These are phyloP conservation scores for Avena atlantica DNA, from an alignment of 176 grass and related monocot genomes.

Conservation along the genomic window DNA sequence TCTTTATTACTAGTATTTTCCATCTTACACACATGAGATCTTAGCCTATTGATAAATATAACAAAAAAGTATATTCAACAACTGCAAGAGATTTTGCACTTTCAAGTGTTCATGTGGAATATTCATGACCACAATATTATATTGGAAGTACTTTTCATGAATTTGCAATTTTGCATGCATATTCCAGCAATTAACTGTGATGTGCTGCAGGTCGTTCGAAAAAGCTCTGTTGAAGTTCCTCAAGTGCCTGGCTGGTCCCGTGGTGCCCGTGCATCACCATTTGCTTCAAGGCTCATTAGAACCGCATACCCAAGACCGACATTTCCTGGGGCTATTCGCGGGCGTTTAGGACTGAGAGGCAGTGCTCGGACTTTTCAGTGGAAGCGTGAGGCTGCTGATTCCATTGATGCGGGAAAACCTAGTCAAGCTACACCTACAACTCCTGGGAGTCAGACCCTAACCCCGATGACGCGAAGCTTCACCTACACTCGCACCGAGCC, in stretches of 20 bases:
- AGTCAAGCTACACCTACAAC: conserved; percentile 39
- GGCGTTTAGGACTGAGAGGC: conserved; percentile 59
- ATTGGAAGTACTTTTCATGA: conserved; percentile 21
- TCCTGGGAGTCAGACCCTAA: conserved; percentile 33
- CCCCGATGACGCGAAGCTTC: conserved; percentile 58
- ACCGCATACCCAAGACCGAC: conserved; percentile 59
- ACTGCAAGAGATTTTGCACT: conserved; percentile 15
- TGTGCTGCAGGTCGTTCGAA: conserved; percentile 70
- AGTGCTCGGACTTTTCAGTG: conserved; percentile 83
- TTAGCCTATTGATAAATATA: conserved; percentile 26
- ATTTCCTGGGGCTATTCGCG: conserved; percentile 57
- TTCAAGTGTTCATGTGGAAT: background rate
- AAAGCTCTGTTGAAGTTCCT: conserved; percentile 61
- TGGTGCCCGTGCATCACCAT: conserved; percentile 52
- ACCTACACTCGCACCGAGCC: conserved; percentile 69
- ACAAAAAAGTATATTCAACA: background rate
- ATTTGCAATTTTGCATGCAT: background rate
- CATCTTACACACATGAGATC: background rate
- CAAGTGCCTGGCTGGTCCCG: conserved; percentile 55
- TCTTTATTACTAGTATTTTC: conserved; percentile 14
- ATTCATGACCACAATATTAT: background rate
- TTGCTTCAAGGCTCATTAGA: conserved; percentile 64
- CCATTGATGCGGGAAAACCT: conserved; percentile 38
- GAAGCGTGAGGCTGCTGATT: conserved; percentile 65
- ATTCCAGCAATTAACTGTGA: conserved; percentile 10